Evolutionary conservation across 2,329 filamentous ascomycete species (phyloP).

Genomic region (Huntiella bhutanensis): DNA sequence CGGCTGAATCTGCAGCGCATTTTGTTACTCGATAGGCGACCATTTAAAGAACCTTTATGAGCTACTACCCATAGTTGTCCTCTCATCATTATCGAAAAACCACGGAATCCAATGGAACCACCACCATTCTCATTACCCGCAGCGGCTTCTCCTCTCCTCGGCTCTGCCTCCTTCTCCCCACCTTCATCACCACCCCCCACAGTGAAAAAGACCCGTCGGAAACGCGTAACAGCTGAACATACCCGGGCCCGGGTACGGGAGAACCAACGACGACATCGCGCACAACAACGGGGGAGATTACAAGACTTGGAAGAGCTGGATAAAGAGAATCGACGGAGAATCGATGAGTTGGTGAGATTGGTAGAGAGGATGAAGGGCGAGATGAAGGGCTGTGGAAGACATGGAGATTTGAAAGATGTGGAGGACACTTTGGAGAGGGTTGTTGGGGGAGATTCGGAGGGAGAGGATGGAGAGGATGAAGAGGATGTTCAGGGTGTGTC

Average conservation of each 20-base stretch:
- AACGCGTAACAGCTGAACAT: slow-evolving; percentile 15
- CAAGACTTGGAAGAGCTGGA: slow-evolving; percentile 14
- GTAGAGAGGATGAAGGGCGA: slow-evolving; percentile 1
- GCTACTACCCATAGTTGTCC: no score
- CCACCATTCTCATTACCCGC: neutral
- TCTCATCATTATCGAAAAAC: no score
- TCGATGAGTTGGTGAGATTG: neutral
- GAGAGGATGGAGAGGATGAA: no score
- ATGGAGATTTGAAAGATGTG: neutral
- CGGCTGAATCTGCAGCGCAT: no score
- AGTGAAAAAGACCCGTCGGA: slow-evolving; percentile 5
- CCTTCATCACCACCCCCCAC: neutral
- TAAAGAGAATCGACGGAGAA: slow-evolving; percentile 1
- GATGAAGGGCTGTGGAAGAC: slow-evolving; percentile 4
- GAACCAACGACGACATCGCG: slow-evolving; percentile 32
- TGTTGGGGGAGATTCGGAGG: no score
- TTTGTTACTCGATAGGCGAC: no score
- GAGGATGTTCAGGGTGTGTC: no score
- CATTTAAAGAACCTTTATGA: no score
- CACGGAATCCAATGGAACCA: neutral
- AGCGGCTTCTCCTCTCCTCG: neutral
- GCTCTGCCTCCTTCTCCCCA: neutral
- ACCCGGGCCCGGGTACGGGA: slow-evolving; percentile 25
- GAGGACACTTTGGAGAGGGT: no score
- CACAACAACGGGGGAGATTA: slow-evolving; percentile 23